Evolutionary conservation across 345 rosid genomes (phyloP).

Genomic region (Sisymbrium altissimum): DNA sequence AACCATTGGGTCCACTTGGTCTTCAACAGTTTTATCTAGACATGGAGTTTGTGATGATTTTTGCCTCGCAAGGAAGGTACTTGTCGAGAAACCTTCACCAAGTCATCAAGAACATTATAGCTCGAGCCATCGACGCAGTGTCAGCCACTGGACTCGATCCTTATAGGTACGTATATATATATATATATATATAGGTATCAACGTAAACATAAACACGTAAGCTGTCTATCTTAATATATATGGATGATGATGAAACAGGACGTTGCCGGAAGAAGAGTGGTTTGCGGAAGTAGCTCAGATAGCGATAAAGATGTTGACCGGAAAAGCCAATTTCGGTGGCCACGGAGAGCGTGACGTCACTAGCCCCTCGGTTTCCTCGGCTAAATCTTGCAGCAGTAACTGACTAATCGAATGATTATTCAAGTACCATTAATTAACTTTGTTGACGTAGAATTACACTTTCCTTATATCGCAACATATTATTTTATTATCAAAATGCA

Average conservation of each 20-base stretch:
- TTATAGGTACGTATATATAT: constrained; percentile 43
- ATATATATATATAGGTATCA: background rate
- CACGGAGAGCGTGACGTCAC: constrained; percentile 46
- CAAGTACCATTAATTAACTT: background rate
- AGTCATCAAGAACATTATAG: constrained; percentile 81
- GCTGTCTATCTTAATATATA: background rate
- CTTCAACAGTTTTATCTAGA: constrained; percentile 94
- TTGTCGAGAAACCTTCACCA: constrained; percentile 77
- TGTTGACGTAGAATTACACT: background rate
- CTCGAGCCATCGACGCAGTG: constrained; percentile 78
- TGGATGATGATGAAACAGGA: constrained; percentile 24
- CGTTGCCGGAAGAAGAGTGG: constrained; percentile 91
- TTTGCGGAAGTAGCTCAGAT: constrained; percentile 87
- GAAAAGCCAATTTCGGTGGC: constrained; percentile 54
- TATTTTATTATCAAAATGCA: no score
- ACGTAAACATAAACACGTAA: background rate
- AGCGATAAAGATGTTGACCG: constrained; percentile 73
- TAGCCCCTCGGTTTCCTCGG: constrained; percentile 55
- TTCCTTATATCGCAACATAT: background rate
- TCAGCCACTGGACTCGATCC: constrained; percentile 71
- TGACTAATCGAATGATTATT: background rate
- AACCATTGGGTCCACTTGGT: constrained; percentile 74
- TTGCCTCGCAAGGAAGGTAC: constrained; percentile 86
- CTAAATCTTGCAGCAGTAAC: constrained; percentile 37
- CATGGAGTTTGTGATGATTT: constrained; percentile 88